Evolutionary conservation across 1,284 basidiomycete species (phyloP), one percentile per base, ranked within the genome.

Genomic region (Ganoderma sinense): DNA sequence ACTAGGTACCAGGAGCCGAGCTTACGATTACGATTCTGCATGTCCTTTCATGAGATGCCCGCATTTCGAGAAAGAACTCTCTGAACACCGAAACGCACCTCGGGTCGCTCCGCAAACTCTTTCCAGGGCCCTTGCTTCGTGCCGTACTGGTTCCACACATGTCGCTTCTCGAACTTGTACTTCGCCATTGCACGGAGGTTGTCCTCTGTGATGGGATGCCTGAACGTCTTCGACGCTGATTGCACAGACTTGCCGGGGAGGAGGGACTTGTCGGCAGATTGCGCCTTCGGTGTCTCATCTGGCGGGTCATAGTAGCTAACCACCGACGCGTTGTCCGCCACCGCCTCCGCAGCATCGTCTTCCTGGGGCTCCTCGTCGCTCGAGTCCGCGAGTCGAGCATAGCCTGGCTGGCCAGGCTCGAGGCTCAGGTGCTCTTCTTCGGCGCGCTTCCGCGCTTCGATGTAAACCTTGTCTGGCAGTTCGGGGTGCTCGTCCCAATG

Each of bases 91-190:
- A 51, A 29, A 58, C 66, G 23, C 16, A 72, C 69, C 69, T 70
- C 53, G 4, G 66, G 66, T 29, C 62, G 60, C 14, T 33, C 48
- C 6, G 66, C 69, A 39, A 70, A 72, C 31, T 70, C 71, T n/a
- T n/a, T 8, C 71, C 71, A 72, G 10, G 64, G 66, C 0, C 31
- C 51, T 16, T 53, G 43, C 59, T 60, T 65, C 13, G 59, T 20
- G n/a, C 8, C 18, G 33, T 31, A 56, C 55, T 33, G 29, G 4
- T 60, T 31, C 62, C 45, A 67, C 33, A 45, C 3, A 5, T 62
- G 8, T 53, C 64, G 18, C n/a, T 62, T 53, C 58, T 68, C 68
- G 18, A 45, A 40, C 61, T 60, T 69, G 68, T 69, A 69, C 48
- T 55, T 33, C 39, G 66, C 66, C 66, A 67, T 67, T 6, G 66